Conservation (phyloP, 78 protist genomes). For the Dictyostelium citrinum region DNA sequence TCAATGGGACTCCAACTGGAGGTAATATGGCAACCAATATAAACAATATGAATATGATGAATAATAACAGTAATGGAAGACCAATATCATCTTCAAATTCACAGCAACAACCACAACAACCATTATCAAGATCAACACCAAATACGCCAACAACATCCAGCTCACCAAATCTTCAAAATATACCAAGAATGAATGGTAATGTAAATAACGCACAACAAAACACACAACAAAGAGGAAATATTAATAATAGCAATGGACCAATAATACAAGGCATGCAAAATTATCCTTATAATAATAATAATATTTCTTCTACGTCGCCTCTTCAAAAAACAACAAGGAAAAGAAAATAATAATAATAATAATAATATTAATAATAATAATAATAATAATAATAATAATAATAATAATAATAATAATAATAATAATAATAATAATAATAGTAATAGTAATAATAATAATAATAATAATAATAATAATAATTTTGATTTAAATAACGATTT, state of each 20-base stretch:
- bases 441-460: not conserved
- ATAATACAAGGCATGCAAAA: conserved; percentile 1
- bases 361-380: not conserved
- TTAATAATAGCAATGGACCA: not conserved
- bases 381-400: not conserved
- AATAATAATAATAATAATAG: not conserved
- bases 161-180: conserved; percentile 8
- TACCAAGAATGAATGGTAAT: conserved; percentile 31
- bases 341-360: not conserved
- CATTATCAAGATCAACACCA: not conserved
- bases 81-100: not conserved
- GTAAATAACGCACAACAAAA: conserved; percentile 15
- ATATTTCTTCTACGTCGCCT: not conserved
- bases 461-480: not conserved
- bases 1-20: not conserved
- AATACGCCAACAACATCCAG: conserved; percentile 2
- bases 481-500: conserved; percentile 32
- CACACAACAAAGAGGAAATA: conserved; percentile 5
- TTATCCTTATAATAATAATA: not conserved
- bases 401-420: not conserved
- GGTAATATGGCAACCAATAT: conserved; percentile 9
- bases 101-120: conserved; percentile 2
- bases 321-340: not conserved
- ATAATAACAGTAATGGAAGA: not conserved
- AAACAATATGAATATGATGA: conserved; percentile 9